Evolutionary conservation across 1,284 basidiomycete genomes (phyloP), one percentile per base, ranked within the genome.

Genomic region (Pisolithus thermaeus): DNA sequence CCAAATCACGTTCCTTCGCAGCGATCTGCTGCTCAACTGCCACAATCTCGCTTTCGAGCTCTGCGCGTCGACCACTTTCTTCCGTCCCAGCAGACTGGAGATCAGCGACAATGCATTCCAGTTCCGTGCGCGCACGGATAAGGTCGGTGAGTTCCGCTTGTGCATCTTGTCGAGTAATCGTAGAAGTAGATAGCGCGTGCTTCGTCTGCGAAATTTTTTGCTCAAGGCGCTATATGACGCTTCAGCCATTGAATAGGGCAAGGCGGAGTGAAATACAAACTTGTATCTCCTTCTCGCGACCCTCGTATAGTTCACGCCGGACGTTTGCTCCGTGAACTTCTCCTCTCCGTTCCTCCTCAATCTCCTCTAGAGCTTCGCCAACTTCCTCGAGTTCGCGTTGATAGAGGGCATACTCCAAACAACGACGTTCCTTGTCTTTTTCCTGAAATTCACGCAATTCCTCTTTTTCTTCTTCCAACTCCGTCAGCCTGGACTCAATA

Each of bases 381-480:
- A 97, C 92, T 57, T 98, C 95, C 52, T 90, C 84, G 32, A 98
- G 71, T 64, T 99, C 95, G 36, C 90, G 79, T 59, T 93, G 89
- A 70, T 97, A 92, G 53, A 99, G 71, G 1, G 93, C 90, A 66
- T 99, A 99, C 67, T 99, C 97, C 59, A 99, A 76, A 69, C 94
- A 97, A 27, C 96, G 78, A 45, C 96, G 78, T 56, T 98, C 93
- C 65, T 91, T 90, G 67, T 99, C 97, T 67, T 94, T 94, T 58
- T 90, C 84, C 67, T 97, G 92, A 65, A 92, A 99, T 67, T 97
- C 92, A 64, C 94, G 94, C 49, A 99, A 73, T 69, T 99, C 97
- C 58, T 96, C 90, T 70, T 98, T 98, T 70, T 99, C 97, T 61
- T 94, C 90, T 64, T 98, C 95, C 4, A 99, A 83, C 70, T 99